These are phyloP conservation scores for Coprinopsis cinerea DNA, from an alignment of 768 basidiomycete genomes.

Conservation along the genomic window DNA sequence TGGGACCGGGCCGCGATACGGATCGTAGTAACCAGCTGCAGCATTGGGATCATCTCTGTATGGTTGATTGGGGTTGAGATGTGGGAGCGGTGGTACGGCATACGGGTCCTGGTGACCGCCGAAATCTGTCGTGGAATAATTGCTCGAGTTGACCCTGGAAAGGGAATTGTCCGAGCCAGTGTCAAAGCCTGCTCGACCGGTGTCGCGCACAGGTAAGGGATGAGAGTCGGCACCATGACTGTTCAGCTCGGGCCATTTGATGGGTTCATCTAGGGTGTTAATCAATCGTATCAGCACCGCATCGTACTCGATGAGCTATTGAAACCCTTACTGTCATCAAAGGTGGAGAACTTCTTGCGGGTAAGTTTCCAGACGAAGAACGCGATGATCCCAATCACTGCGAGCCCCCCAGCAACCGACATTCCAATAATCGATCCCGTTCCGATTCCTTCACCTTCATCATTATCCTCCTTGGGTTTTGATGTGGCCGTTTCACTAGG, in stretches of 20 bases:
- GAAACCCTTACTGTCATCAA: constrained; percentile 64
- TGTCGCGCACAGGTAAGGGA: constrained; percentile 62
- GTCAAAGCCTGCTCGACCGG: constrained; percentile 71
- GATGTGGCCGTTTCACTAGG: constrained; percentile 15
- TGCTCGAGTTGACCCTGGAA: constrained; percentile 43
- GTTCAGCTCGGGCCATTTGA: constrained; percentile 90
- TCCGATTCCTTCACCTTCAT: constrained; percentile 37
- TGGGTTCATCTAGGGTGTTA: constrained; percentile 69
- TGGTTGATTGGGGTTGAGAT: constrained; percentile 71
- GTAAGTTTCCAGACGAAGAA: constrained; percentile 88
- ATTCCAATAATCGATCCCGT: constrained; percentile 76
- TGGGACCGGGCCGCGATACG: constrained; percentile 73
- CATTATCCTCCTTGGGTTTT: constrained; percentile 15
- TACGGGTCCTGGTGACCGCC: constrained; percentile 58
- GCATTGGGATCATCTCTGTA: constrained; percentile 66
- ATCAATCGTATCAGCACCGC: too few species aligned
- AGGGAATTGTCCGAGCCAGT: constrained; percentile 55
- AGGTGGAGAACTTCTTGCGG: constrained; percentile 67
- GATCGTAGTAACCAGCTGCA: constrained; percentile 60
- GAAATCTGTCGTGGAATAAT: constrained; percentile 48
- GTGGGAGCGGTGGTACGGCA: constrained; percentile 77
- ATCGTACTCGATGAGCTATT: too few species aligned
- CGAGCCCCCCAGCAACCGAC: constrained; percentile 76
- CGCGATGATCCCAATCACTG: constrained; percentile 59
- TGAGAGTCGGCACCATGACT: constrained; percentile 53